Percentiles rank a stretch among this genome's conserved stretches.
These are phyloP conservation scores for Myriosclerotinia scirpicola DNA, from an alignment of 2,329 filamentous ascomycete species.

Conservation along the genomic window DNA sequence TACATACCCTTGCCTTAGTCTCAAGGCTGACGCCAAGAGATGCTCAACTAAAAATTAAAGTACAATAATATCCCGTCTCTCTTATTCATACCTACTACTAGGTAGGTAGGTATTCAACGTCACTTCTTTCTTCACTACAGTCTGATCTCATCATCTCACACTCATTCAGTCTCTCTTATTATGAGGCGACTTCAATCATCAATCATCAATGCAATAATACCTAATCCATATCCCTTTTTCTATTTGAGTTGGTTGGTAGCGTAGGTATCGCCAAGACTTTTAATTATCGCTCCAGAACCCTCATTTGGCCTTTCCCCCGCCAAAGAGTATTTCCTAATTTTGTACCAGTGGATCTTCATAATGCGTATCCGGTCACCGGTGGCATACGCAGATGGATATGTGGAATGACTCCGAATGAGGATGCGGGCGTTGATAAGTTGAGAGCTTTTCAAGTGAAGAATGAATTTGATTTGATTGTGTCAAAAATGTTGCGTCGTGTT, in stretches of 20 bases:
- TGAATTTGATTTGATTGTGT: not conserved
- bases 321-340: not conserved
- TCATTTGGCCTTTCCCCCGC: not conserved
- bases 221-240: too few relatives aligned
- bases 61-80: not conserved
- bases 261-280: not conserved
- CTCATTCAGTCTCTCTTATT: too few relatives aligned
- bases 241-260: not conserved
- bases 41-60: not conserved
- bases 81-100: too few relatives aligned
- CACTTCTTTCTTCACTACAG: too few relatives aligned
- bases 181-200: too few relatives aligned
- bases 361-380: too few relatives aligned
- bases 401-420: not conserved
- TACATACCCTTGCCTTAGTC: not conserved
- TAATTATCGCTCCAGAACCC: constrained; percentile 2
- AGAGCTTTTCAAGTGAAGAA: constrained; percentile 6
- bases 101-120: too few relatives aligned
- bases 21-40: not conserved
- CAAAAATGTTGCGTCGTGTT: not conserved
- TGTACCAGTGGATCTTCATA: not conserved
- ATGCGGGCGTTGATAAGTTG: not conserved
- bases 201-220: too few relatives aligned
- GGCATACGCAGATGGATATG: not conserved
- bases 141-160: too few relatives aligned